Percentiles rank a stretch among this genome's conserved stretches.
Evolutionary conservation across 345 rosid species (phyloP).

Genomic region (Euphorbia tirucalli): DNA sequence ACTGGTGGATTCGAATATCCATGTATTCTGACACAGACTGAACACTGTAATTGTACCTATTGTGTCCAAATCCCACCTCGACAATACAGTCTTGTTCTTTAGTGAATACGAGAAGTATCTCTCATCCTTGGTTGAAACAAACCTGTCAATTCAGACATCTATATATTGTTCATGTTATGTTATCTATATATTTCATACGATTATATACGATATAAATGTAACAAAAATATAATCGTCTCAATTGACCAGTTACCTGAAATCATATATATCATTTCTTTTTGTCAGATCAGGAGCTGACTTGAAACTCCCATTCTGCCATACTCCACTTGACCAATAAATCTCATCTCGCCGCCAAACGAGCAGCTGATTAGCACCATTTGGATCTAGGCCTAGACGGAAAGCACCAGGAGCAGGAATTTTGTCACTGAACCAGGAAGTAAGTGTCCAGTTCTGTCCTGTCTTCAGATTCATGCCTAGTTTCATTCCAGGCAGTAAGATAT

Average conservation of each 20-base stretch:
- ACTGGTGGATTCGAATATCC: slow-evolving; percentile 31
- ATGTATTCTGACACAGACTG: slow-evolving; percentile 17
- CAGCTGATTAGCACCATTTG: slow-evolving; percentile 39
- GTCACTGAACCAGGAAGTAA: slow-evolving; percentile 50
- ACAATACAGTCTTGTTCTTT: slow-evolving; percentile 29
- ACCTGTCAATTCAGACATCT: too few species aligned
- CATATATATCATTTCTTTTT: slow-evolving; percentile 22
- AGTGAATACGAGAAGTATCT: slow-evolving; percentile 48
- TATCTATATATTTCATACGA: too few species aligned
- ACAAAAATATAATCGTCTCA: too few species aligned
- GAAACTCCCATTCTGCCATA: slow-evolving; percentile 42
- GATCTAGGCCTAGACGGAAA: slow-evolving; percentile 56
- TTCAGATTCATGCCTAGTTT: slow-evolving; percentile 50
- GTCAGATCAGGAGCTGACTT: slow-evolving; percentile 36
- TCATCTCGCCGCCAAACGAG: slow-evolving; percentile 45
- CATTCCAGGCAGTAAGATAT: slow-evolving; percentile 59
- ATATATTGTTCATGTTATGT: too few species aligned
- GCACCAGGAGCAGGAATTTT: slow-evolving; percentile 53
- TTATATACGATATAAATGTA: too few species aligned
- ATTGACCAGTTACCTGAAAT: slow-evolving; percentile 35
- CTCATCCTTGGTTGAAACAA: slow-evolving; percentile 34
- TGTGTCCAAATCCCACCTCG: slow-evolving; percentile 49
- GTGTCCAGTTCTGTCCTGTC: slow-evolving; percentile 42
- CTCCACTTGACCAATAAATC: slow-evolving; percentile 58
- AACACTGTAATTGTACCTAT: slow-evolving; percentile 45